phyloP scores from a whole-genome alignment of 1,284 basidiomycete genomes.

The Dichomitus squalens region DNA sequence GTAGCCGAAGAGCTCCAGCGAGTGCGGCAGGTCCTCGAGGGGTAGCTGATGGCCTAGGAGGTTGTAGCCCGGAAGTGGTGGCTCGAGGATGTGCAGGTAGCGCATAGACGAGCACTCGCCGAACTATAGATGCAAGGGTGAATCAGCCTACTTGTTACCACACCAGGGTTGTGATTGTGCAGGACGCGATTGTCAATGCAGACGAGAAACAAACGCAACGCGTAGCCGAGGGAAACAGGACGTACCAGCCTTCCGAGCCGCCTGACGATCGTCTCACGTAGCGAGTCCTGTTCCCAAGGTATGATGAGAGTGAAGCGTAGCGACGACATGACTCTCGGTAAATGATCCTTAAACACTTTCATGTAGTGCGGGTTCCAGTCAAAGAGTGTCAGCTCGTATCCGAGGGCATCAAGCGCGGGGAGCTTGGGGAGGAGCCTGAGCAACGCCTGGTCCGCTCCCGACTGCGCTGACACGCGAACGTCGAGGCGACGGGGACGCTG shows the following conservation, averaged over 20 bases:
- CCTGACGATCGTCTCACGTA: too few species aligned
- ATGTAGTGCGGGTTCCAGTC: neutral
- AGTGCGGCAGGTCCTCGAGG: neutral
- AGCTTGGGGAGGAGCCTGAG: neutral
- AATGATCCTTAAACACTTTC: neutral
- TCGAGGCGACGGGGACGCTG: constrained; percentile 10
- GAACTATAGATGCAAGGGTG: neutral
- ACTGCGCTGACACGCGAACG: neutral
- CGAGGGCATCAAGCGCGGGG: constrained; percentile 10
- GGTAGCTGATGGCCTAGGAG: neutral
- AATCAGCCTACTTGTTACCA: neutral
- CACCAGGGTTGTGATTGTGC: too few species aligned
- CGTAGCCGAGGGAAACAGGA: too few species aligned
- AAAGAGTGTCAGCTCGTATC: neutral
- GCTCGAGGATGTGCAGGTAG: neutral
- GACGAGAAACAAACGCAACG: too few species aligned
- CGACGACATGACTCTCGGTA: neutral
- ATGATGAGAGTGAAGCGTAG: neutral
- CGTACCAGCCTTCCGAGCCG: too few species aligned
- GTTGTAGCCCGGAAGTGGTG: too few species aligned
- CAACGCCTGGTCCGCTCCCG: neutral
- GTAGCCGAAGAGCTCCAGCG: neutral
- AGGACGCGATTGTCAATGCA: too few species aligned
- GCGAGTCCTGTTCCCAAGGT: too few species aligned
- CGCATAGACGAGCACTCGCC: neutral